Base-by-base conservation (phyloP, 495 filamentous ascomycete species). In the Podospora pseudocomata region DNA sequence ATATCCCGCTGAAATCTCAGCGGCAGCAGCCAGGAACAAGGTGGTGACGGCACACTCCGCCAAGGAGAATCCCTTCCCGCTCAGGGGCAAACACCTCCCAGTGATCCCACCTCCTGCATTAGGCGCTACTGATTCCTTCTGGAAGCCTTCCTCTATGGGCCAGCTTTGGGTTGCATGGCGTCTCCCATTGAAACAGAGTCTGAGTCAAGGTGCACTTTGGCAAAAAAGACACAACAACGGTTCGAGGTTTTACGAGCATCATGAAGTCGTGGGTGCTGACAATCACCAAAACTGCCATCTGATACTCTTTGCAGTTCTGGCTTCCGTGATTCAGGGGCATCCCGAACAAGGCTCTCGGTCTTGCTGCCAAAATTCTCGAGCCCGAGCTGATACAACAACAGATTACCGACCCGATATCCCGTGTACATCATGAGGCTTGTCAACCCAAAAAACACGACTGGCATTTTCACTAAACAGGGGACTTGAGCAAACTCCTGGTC, bases 31-130 rank as follows among this genome's bases (percentile, higher is more conserved):
- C 19, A 59, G 56, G 56, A 59, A 59, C 16, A 62, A 62, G 27
- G 23, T 18, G 59, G 59, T 32, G 59, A 32, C 27, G 59, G 59
- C 27, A 61, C n/a, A 58, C 5, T 28, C 18, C 18, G 30, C 61
- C n/a, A 63, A 32, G 61, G 30, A 32, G n/a, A 15, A 28, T 19
- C 30, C 30, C 28, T 32, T 34, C 61, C 65, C 19, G 44, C 19
- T 67, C 68, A 70, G 68, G 68, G 68, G 64, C 56, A 63, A 62
- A 60, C 64, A 66, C 60, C 67, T 61, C 49, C 63, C 55, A 58
- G 19, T 26, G 23, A 58, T 19, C 55, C 23, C 23, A n/a, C 55
- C 55, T 58, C 55, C 55, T 26, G 55, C 55, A 58, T 19, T 9
- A 58, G 55, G 23, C 55, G 58, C 54, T 11, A 20, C 30, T 27